Evolutionary conservation across 371 early-diverging fungal genomes (phyloP).

Genomic region (Phascolomyces articulosus): DNA sequence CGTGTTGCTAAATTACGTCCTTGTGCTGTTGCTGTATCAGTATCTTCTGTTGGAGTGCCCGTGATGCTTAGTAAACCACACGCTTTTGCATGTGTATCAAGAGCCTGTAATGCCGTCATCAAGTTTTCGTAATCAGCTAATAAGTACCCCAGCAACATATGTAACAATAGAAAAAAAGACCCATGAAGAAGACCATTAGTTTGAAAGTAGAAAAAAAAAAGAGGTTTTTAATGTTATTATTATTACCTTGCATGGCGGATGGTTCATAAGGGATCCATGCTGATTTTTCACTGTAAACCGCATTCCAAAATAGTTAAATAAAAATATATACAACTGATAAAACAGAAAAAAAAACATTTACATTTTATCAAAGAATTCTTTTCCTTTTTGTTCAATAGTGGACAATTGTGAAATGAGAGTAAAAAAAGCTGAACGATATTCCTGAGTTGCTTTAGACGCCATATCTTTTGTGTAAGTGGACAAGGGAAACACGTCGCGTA

Average conservation of each 20-base stretch:
- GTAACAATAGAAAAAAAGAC: no score
- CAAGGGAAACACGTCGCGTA: no score
- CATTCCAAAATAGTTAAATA: no score
- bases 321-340: no score
- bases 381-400: conserved; percentile 43
- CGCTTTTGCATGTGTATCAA: conserved; percentile 42
- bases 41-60: conserved; percentile 22
- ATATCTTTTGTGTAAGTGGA: no score
- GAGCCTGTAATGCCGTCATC: conserved; percentile 23
- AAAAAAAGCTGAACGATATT: conserved; percentile 46
- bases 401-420: conserved; percentile 47
- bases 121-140: conserved; percentile 49
- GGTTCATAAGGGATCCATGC: conserved; percentile 37
- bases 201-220: background rate
- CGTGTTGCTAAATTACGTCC: conserved; percentile 42
- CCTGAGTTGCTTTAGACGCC: conserved; percentile 52
- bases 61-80: conserved; percentile 48
- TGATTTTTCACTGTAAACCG: conserved; percentile 45
- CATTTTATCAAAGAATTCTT: conserved; percentile 53
- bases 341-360: no score
- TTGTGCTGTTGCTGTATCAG: conserved; percentile 26
- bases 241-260: conserved; percentile 32
- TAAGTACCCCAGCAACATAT: no score
- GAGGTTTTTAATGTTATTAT: background rate
- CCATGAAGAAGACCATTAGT: no score